Percentiles rank a stretch among this genome's conserved stretches.
These are phyloP conservation scores for Leersia perrieri DNA, from an alignment of 176 grass and related monocot species.

Conservation along the genomic window DNA sequence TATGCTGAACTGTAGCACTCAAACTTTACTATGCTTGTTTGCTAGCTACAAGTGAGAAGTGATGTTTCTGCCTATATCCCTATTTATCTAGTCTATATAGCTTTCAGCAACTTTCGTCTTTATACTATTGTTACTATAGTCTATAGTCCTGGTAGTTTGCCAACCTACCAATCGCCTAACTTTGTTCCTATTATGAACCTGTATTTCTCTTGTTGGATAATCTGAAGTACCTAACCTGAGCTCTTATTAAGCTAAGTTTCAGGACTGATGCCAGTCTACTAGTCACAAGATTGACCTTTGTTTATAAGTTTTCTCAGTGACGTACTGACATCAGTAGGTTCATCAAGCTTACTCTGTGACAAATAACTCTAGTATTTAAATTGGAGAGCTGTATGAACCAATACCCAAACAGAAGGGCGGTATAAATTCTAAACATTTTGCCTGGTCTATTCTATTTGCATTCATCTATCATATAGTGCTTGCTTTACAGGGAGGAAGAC, in stretches of 20 bases:
- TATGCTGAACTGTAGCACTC: background rate
- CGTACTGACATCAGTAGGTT: constrained; percentile 24
- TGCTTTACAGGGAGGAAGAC: background rate
- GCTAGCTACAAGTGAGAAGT: constrained; percentile 18
- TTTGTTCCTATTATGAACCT: constrained; percentile 30
- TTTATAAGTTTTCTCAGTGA: constrained; percentile 30
- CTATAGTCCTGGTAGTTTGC: constrained; percentile 26
- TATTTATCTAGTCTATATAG: constrained; percentile 16
- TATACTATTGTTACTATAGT: constrained; percentile 5
- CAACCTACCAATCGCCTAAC: constrained; percentile 25
- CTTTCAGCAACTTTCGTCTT: constrained; percentile 1
- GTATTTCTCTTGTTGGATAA: constrained; percentile 18
- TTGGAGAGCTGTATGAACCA: background rate
- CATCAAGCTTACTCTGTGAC: constrained; percentile 18
- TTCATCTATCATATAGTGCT: constrained; percentile 15
- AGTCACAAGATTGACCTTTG: constrained; percentile 22
- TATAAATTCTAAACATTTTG: constrained; percentile 21
- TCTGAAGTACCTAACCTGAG: constrained; percentile 9
- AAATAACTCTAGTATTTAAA: constrained; percentile 11
- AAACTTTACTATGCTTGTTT: background rate
- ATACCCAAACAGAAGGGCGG: constrained; percentile 1
- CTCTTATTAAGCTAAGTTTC: constrained; percentile 8
- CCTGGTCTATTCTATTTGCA: constrained; percentile 20
- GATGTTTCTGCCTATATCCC: constrained; percentile 1
- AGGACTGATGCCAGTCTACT: background rate